Evolutionary conservation across 306 rosid genomes (phyloP).

Genomic region (Neltuma alba): DNA sequence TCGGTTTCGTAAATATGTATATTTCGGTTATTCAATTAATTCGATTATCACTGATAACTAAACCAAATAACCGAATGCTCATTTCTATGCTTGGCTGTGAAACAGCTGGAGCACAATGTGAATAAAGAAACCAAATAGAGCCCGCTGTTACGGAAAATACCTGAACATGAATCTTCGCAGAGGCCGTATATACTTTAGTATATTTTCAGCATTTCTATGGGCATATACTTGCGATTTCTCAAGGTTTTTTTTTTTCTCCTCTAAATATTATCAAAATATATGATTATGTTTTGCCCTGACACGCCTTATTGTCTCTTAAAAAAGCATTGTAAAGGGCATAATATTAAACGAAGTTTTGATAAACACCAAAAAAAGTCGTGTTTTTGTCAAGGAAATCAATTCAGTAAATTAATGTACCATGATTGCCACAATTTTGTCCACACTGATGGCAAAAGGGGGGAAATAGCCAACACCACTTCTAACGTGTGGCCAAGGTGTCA

Average conservation of each 20-base stretch:
- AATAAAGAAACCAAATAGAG: neutral
- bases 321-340: neutral
- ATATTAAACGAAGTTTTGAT: neutral
- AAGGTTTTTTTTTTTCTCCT: too few relatives aligned
- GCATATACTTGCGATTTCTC: too few relatives aligned
- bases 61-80: too few relatives aligned
- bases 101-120: neutral
- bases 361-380: neutral
- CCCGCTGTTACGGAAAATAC: neutral
- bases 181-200: too few relatives aligned
- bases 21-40: too few relatives aligned
- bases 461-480: too few relatives aligned
- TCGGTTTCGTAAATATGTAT: too few relatives aligned
- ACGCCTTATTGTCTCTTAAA: neutral
- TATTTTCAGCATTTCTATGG: too few relatives aligned
- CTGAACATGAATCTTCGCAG: constrained; percentile 2
- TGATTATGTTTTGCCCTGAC: neutral
- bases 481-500: too few relatives aligned
- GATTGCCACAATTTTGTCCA: neutral
- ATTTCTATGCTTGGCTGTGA: neutral
- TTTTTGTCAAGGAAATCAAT: neutral
- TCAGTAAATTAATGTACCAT: neutral
- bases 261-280: too few relatives aligned
- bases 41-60: too few relatives aligned
- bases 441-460: neutral